Base-by-base conservation (phyloP, 257 asterid species). In the Solanum pinnatisectum region DNA sequence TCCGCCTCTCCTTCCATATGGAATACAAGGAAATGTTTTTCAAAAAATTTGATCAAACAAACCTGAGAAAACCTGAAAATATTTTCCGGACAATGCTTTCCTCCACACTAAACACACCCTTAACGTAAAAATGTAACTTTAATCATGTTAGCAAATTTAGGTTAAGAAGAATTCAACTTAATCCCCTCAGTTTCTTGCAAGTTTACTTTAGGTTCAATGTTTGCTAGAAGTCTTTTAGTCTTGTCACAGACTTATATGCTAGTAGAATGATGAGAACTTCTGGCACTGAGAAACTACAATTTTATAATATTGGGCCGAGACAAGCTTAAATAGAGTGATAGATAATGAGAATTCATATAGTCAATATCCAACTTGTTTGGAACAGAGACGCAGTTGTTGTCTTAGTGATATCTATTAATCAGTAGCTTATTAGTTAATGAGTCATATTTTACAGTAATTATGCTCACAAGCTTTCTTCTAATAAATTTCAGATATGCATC, bases 401-500 rank as follows among this genome's bases (percentile, higher is more conserved):
- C 0, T 10, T 13, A 40, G 84, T n/a, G 49, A 23, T 79, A 5
- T 44, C 16, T 15, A 25, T 44, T 79, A 6, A n/a, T 40, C 84
- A 78, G 3, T 14, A 39, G 46, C 22, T 3, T 2, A 39, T 77
- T 78, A 6, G 14, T 25, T 78, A 46, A 46, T 46, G 68, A 2
- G 10, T 79, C 40, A 79, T 42, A 4, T 8, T 44, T 22, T 22
- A 60, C 2, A 1, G 52, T 79, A 1, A 42, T 15, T 52, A 15
- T 25, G 8, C 8, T 46, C 85, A 46, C 27, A 18, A 36, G 49
- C 49, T 79, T 79, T 78, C 23, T 79, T 39, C 25, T 40, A 44
- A 32, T 56, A 76, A 30, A n/a, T 90, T 87, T 88, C 95, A 96
- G 99, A 63, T 96, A 96, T 90, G 98, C 92, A 74, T 93, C 98